Evolutionary conservation across 1,284 basidiomycete genomes (phyloP).

Genomic region (Ganoderma leucocontextum): DNA sequence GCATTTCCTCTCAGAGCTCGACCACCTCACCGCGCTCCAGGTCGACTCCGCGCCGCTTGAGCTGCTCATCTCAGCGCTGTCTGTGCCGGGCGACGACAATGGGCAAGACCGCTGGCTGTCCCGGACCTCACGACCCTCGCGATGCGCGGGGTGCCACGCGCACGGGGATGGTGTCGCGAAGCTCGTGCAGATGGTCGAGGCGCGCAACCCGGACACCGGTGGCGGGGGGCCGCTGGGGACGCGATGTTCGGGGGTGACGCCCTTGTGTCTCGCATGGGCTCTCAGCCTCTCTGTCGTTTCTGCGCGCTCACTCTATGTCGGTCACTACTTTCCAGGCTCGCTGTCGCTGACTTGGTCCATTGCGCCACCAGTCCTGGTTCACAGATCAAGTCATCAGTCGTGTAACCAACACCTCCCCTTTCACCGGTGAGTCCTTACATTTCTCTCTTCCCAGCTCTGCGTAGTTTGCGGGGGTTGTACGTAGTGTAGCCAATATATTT

Average conservation of each 20-base stretch:
- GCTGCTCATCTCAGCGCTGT: constrained; percentile 61
- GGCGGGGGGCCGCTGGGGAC: constrained; percentile 32
- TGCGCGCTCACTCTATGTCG: too few relatives aligned
- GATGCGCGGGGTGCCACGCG: constrained; percentile 66
- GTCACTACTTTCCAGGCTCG: too few relatives aligned
- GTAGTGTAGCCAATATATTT: too few relatives aligned
- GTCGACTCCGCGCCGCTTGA: constrained; percentile 71
- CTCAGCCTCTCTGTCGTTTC: too few relatives aligned
- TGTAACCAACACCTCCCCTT: too few relatives aligned
- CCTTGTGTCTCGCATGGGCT: too few relatives aligned
- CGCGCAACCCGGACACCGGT: constrained; percentile 64
- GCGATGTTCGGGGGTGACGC: constrained; percentile 43
- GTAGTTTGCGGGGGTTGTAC: too few relatives aligned
- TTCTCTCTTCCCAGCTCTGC: too few relatives aligned
- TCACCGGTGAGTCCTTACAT: too few relatives aligned
- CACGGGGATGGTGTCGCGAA: constrained; percentile 68
- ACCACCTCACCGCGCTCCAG: constrained; percentile 60
- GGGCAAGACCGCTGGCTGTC: constrained; percentile 61
- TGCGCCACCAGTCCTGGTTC: too few relatives aligned
- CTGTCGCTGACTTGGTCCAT: too few relatives aligned
- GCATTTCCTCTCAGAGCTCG: constrained; percentile 56
- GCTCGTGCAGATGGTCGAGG: constrained; percentile 73
- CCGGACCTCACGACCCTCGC: constrained; percentile 63
- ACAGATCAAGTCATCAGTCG: too few relatives aligned
- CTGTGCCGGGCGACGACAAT: constrained; percentile 63